phyloP scores from a whole-genome alignment of 306 rosid species.

The Vachellia collinsii region DNA sequence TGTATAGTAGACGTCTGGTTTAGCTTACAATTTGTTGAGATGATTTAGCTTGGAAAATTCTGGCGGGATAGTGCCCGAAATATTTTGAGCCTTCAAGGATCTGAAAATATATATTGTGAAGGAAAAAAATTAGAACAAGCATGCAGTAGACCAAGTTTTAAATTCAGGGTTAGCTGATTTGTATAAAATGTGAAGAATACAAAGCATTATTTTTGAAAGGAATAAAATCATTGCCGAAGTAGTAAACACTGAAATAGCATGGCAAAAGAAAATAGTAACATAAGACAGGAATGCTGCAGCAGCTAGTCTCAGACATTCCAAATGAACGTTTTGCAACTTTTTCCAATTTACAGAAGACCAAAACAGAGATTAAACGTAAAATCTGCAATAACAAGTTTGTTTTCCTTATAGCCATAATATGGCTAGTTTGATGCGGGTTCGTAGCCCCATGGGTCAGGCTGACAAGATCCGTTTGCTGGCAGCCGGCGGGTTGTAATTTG shows the following conservation, averaged over 20 bases:
- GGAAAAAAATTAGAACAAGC: not conserved
- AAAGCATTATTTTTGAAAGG: not conserved
- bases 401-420: no score
- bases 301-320: not conserved
- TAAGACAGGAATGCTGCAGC: not conserved
- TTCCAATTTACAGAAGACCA: not conserved
- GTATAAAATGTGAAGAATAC: not conserved
- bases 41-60: slow-evolving; percentile 77
- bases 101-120: slow-evolving; percentile 47
- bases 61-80: slow-evolving; percentile 71
- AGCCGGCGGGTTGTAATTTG: no score
- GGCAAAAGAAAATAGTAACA: not conserved
- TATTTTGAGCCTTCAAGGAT: slow-evolving; percentile 71
- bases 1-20: slow-evolving; percentile 27
- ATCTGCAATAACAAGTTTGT: not conserved
- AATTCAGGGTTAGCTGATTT: not conserved
- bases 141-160: not conserved
- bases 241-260: not conserved
- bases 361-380: not conserved
- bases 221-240: not conserved
- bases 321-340: no score
- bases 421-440: no score
- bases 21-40: slow-evolving; percentile 65
- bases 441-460: no score
- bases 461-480: no score